Evolutionary conservation across 768 basidiomycete species (phyloP).

Genomic region (Holtermanniella nyarrowii): DNA sequence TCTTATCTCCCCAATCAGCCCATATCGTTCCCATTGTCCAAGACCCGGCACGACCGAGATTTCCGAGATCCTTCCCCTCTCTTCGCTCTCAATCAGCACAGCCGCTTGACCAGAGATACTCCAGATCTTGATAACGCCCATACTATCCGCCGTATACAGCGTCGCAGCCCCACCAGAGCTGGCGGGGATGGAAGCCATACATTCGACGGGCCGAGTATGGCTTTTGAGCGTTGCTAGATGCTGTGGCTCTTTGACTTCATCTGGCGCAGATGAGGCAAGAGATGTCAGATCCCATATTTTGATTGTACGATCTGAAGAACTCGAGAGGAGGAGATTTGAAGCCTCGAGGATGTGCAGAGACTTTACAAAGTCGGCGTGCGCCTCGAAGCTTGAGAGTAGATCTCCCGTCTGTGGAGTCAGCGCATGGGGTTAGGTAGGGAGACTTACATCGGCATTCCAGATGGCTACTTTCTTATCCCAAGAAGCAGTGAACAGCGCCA

Average conservation of each 20-base stretch:
- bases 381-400: constrained; percentile 59
- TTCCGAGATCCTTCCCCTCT: constrained; percentile 1
- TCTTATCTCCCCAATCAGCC: constrained; percentile 45
- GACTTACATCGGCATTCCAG: constrained; percentile 66
- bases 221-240: constrained; percentile 62
- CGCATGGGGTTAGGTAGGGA: neutral
- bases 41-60: constrained; percentile 7
- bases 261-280: constrained; percentile 1
- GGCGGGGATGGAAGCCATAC: constrained; percentile 50
- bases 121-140: constrained; percentile 84
- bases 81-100: constrained; percentile 48
- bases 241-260: constrained; percentile 5
- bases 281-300: constrained; percentile 64
- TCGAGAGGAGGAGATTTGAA: constrained; percentile 62
- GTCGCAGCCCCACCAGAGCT: constrained; percentile 39
- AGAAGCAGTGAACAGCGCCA: constrained; percentile 73
- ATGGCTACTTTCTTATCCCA: constrained; percentile 95
- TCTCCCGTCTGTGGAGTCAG: constrained; percentile 51
- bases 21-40: neutral
- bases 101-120: constrained; percentile 48
- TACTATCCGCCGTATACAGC: constrained; percentile 79
- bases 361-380: constrained; percentile 88
- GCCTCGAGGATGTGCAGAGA: constrained; percentile 54
- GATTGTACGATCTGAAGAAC: constrained; percentile 79
- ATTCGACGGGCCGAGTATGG: constrained; percentile 81